Evolutionary conservation across 139 green algal genomes (phyloP).

Genomic region (Ettlia oleoabundans): DNA sequence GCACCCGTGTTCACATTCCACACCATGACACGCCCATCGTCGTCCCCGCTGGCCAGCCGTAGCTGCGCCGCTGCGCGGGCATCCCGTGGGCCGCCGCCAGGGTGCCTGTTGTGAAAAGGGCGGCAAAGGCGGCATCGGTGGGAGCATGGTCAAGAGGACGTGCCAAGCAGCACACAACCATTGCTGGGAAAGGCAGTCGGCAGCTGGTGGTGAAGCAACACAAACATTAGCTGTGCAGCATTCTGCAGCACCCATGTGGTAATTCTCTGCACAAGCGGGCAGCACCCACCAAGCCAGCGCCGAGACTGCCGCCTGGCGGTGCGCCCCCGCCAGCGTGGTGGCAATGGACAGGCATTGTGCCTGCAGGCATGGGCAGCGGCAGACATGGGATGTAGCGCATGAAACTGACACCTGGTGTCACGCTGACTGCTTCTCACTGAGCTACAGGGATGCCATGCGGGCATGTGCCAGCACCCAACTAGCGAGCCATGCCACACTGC

Average conservation of each 20-base stretch:
- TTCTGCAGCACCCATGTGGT: too few relatives aligned
- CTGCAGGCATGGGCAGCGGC: constrained; percentile 35
- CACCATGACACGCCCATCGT: constrained; percentile 72
- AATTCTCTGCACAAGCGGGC: too few relatives aligned
- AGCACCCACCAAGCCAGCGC: constrained; percentile 75
- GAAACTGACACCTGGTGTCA: too few relatives aligned
- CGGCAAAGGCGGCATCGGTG: not conserved
- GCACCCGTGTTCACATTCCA: constrained; percentile 72
- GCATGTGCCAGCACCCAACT: not conserved
- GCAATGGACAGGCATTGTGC: constrained; percentile 61
- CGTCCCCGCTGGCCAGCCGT: constrained; percentile 81
- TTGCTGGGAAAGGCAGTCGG: too few relatives aligned
- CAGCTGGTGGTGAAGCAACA: too few relatives aligned
- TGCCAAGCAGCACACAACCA: not conserved
- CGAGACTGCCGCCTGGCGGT: constrained; percentile 66
- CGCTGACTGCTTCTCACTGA: not conserved
- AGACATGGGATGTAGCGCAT: not conserved
- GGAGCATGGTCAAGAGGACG: constrained; percentile 26
- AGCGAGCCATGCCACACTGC: not conserved
- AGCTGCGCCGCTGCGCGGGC: not conserved
- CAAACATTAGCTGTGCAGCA: too few relatives aligned
- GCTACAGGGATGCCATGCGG: not conserved
- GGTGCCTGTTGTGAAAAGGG: constrained; percentile 20
- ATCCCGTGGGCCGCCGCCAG: constrained; percentile 8
- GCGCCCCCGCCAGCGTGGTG: constrained; percentile 63